Conservation (phyloP, 208 protist genomes). For the Kentomonas sorsogonicus region DNA sequence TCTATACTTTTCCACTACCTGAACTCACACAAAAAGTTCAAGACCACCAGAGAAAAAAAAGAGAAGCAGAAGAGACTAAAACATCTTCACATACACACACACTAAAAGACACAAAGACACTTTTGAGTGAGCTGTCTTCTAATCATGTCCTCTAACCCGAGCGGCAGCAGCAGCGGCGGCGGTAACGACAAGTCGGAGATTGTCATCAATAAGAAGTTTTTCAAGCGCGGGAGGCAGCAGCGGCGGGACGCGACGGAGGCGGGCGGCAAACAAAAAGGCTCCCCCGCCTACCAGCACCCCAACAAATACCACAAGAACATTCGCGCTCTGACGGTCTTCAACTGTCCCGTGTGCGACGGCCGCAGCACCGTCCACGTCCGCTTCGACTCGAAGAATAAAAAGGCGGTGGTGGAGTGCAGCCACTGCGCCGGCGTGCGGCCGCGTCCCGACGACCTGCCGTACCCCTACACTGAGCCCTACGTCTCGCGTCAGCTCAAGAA, state of each 20-base stretch:
- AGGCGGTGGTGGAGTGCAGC: conserved; percentile 59
- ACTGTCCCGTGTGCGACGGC: conserved; percentile 77
- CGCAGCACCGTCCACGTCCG: conserved; percentile 64
- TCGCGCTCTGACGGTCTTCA: conserved; percentile 55
- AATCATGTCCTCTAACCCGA: conserved; percentile 15
- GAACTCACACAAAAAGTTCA: too few species aligned
- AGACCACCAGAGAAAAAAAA: background rate
- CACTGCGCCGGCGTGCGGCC: conserved; percentile 60
- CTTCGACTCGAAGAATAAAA: conserved; percentile 31
- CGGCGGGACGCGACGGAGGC: too few species aligned
- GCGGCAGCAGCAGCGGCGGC: background rate
- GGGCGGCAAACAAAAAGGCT: too few species aligned
- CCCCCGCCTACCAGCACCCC: too few species aligned
- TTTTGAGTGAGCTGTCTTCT: background rate
- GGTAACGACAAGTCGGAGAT: conserved; percentile 6
- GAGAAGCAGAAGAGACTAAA: background rate
- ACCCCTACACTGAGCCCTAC: conserved; percentile 46
- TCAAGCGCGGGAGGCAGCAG: too few species aligned
- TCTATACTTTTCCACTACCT: too few species aligned
- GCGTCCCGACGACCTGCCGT: conserved; percentile 58
- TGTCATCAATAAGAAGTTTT: too few species aligned
- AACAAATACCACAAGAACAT: conserved; percentile 53
- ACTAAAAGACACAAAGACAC: background rate
- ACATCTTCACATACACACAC: conserved; percentile 1
- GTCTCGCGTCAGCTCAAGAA: conserved; percentile 76